Evolutionary conservation across 805 yeast species (phyloP), one percentile per base, ranked within the genome.

Genomic region (Myxozyma melibiosi): DNA sequence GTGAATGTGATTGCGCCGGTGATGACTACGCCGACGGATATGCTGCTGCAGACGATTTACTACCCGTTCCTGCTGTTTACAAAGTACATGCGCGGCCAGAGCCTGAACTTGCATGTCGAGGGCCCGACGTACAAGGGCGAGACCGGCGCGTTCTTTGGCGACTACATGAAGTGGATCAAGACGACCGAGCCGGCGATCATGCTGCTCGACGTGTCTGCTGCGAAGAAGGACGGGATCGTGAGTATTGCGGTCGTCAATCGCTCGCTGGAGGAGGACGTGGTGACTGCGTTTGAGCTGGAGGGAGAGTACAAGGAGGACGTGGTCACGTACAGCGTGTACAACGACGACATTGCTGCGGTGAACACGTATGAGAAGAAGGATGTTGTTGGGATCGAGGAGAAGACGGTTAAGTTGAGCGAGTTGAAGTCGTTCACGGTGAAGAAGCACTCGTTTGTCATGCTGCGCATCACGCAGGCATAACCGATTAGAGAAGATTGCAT

Each of bases 1-100:
- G 74, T 71, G 24, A 71, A 71, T 50, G 74, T 70, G 24, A 71
- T 71, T 60, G 72, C 75, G 3, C 75, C 75, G 13, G 67, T 71
- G 25, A 67, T 69, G 72, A 67, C 74, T 18, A 66, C 65, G 33
- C 58, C 61, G 14, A 44, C 61, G 1, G 65, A 67, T 2, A 22
- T 69, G 34, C 68, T 68, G 48, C 53, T 69, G 45, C 75, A 71
- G 61, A 66, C 74, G 1, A 71, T 68, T 3, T 71, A 70, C 54
- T 58, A 65, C 50, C 70, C 74, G 13, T 55, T 70, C 33, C 48
- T 44, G 55, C 62, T 71, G 28, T 71, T 70, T 42, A 65, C 71
- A 8, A 65, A 68, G n/a, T 66, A 69, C 47, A 70, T 71, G 73
- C 65, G 73, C 53, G 75, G 75, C 8, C 42, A 66, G 11, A 53